phyloP scores from a whole-genome alignment of 2,329 filamentous ascomycete species.

The Paraconiothyrium brasiliense region DNA sequence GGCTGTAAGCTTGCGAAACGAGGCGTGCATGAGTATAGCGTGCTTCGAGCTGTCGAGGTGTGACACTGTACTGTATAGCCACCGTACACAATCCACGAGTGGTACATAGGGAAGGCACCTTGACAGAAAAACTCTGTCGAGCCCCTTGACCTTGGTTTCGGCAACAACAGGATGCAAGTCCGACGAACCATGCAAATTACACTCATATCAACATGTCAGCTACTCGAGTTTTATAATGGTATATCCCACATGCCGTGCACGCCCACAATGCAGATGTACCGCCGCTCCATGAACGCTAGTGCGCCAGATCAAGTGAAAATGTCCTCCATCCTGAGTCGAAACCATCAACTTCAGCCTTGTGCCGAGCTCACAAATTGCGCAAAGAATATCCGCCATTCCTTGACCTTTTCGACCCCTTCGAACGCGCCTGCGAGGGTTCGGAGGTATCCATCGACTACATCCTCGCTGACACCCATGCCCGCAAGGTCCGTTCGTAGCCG shows the following conservation, averaged over 20 bases:
- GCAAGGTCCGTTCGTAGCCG: conserved; percentile 74
- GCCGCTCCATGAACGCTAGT: conserved; percentile 9
- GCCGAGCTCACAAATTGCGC: conserved; percentile 52
- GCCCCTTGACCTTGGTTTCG: too few species aligned
- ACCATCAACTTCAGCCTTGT: conserved; percentile 20
- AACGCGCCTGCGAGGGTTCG: conserved; percentile 52
- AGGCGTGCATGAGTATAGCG: background rate
- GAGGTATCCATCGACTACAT: conserved; percentile 72
- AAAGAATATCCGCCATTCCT: conserved; percentile 58
- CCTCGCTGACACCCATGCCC: conserved; percentile 71
- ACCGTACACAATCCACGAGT: too few species aligned
- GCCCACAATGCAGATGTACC: conserved; percentile 11
- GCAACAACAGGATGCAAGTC: too few species aligned
- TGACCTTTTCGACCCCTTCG: conserved; percentile 49
- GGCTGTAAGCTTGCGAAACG: background rate
- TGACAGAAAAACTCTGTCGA: too few species aligned
- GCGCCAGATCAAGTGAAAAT: conserved; percentile 3
- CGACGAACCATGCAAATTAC: too few species aligned
- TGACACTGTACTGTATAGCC: background rate
- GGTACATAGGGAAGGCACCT: background rate
- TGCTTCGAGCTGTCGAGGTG: background rate
- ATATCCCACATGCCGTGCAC: conserved; percentile 15
- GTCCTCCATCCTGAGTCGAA: background rate
- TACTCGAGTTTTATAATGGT: conserved; percentile 10
- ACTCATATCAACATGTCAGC: background rate